phyloP scores from a whole-genome alignment of 352 stramenopile genomes.

The Phytophthora boehmeriae region DNA sequence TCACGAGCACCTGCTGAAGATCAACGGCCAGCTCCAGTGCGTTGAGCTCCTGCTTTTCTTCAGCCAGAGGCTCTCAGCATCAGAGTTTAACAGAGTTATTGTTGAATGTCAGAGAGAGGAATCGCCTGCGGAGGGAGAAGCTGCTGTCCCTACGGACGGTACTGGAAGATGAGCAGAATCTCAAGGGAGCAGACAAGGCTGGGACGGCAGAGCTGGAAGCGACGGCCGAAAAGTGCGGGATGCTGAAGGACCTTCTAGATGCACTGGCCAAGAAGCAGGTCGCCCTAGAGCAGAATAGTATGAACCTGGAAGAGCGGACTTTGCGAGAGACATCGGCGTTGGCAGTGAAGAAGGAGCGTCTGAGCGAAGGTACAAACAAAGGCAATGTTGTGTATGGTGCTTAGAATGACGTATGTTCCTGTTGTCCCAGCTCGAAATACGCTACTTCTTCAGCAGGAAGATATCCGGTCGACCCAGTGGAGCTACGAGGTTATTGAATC shows the following conservation, averaged over 20 bases:
- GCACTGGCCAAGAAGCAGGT: slow-evolving; percentile 29
- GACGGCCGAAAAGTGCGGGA: slow-evolving; percentile 32
- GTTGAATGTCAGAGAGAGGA: slow-evolving; percentile 29
- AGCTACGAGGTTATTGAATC: slow-evolving; percentile 27
- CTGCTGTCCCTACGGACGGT: slow-evolving; percentile 22
- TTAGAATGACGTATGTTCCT: slow-evolving; percentile 5
- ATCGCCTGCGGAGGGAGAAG: slow-evolving; percentile 23
- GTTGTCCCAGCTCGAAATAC: slow-evolving; percentile 23
- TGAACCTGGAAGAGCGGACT: slow-evolving; percentile 34
- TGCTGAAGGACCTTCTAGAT: slow-evolving; percentile 32
- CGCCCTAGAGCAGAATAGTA: slow-evolving; percentile 28
- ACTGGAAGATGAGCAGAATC: slow-evolving; percentile 14
- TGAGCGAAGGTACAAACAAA: slow-evolving; percentile 31
- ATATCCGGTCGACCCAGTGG: slow-evolving; percentile 36
- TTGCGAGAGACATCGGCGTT: slow-evolving; percentile 4
- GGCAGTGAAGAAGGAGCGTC: slow-evolving; percentile 16
- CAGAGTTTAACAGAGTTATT: no score
- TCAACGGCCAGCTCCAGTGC: slow-evolving; percentile 48
- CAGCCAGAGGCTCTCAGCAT: no score
- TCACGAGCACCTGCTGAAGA: slow-evolving; percentile 46
- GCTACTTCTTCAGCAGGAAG: slow-evolving; percentile 28
- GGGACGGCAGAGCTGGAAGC: slow-evolving; percentile 31
- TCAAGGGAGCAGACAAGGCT: slow-evolving; percentile 1
- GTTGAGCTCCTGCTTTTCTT: slow-evolving; percentile 3
- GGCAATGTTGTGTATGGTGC: neutral